phyloP scores from a whole-genome alignment of 2,329 filamentous ascomycete species.

The Pleoardoris graminearum region DNA sequence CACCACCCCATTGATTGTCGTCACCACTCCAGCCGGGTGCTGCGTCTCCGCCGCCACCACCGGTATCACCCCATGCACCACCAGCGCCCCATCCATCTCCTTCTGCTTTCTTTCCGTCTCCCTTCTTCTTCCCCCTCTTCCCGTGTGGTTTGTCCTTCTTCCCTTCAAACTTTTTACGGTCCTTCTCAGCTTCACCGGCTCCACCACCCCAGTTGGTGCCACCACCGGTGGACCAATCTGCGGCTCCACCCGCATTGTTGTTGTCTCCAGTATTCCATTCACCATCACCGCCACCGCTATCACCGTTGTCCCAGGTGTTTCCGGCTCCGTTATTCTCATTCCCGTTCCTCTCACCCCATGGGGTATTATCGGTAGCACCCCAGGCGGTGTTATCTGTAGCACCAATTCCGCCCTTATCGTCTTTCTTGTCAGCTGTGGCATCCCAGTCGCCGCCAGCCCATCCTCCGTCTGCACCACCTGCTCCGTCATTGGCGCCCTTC shows the following conservation, averaged over 20 bases:
- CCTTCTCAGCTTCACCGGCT: background rate
- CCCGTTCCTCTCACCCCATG: background rate
- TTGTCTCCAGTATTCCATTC: slow-evolving; percentile 3
- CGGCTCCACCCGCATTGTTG: background rate
- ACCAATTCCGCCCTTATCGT: background rate
- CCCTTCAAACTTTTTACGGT: background rate
- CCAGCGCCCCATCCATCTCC: background rate
- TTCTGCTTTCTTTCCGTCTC: background rate
- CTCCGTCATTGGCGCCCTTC: background rate
- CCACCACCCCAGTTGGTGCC: background rate
- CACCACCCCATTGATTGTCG: background rate
- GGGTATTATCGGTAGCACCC: background rate
- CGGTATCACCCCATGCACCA: background rate
- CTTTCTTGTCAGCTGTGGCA: background rate
- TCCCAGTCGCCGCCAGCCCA: background rate
- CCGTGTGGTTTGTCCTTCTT: background rate
- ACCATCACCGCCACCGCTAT: background rate
- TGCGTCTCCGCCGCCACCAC: background rate
- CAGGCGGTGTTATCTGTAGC: background rate
- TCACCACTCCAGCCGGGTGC: background rate
- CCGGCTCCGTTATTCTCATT: background rate
- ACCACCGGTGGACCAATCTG: background rate
- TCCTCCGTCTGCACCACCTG: background rate
- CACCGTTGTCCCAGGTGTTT: background rate
- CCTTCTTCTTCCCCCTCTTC: background rate